Evolutionary conservation across 805 yeast species (phyloP).

Genomic region (Saturnispora zaruensis): DNA sequence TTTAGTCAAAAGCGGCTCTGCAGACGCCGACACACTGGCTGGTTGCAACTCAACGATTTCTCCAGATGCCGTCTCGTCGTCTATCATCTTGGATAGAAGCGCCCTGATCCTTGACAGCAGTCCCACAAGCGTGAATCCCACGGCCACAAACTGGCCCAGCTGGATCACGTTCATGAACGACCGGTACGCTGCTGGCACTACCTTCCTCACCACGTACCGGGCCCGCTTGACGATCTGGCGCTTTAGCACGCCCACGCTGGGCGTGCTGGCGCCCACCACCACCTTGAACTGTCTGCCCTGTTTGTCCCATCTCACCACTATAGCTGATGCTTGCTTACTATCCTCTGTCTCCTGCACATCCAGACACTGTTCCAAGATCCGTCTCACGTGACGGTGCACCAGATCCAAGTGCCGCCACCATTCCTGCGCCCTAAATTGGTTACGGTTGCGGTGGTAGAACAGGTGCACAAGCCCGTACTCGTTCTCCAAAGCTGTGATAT

Average conservation of each 20-base stretch:
- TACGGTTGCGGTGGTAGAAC: slow-evolving; percentile 59
- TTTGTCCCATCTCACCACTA: neutral
- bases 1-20: too few relatives aligned
- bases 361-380: neutral
- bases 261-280: neutral
- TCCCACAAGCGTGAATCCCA: slow-evolving; percentile 66
- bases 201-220: slow-evolving; percentile 28
- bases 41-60: neutral
- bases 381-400: slow-evolving; percentile 47
- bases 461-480: slow-evolving; percentile 58
- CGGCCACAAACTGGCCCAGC: slow-evolving; percentile 65
- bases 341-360: neutral
- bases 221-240: neutral
- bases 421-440: slow-evolving; percentile 61
- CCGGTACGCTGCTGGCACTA: slow-evolving; percentile 43
- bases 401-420: slow-evolving; percentile 75
- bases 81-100: slow-evolving; percentile 1
- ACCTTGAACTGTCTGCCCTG: neutral
- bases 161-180: slow-evolving; percentile 61
- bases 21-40: too few relatives aligned
- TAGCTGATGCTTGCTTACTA: neutral
- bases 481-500: slow-evolving; percentile 17
- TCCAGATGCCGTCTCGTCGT: neutral
- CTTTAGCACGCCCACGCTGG: neutral
- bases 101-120: slow-evolving; percentile 37